Evolutionary conservation across 2,329 filamentous ascomycete genomes (phyloP).

Genomic region (Phaeosphaeriaceae sp.): DNA sequence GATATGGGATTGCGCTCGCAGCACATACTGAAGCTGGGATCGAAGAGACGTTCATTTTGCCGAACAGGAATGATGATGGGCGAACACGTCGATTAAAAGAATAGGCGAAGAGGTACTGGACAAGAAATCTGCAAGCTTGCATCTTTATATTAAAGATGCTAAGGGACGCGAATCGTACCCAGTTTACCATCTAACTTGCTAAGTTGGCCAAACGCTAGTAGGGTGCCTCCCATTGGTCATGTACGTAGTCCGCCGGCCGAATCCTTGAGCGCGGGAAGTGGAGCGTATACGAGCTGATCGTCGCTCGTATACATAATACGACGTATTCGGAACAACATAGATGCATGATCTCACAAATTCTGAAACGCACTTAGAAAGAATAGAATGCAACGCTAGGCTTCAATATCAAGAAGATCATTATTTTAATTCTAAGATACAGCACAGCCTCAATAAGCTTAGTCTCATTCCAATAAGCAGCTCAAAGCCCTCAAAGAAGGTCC

Average conservation of each 20-base stretch:
- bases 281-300: background rate
- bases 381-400: background rate
- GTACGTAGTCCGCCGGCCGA: background rate
- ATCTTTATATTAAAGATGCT: background rate
- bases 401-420: too few species aligned
- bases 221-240: background rate
- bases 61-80: background rate
- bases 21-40: conserved; percentile 5
- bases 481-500: conserved; percentile 1
- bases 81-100: background rate
- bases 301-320: background rate
- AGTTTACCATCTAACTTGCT: background rate
- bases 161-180: background rate
- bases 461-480: background rate
- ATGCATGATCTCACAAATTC: background rate
- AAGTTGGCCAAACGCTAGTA: background rate
- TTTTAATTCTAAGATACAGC: too few species aligned
- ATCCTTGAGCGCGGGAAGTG: background rate
- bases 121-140: background rate
- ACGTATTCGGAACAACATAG: background rate
- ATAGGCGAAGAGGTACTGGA: too few species aligned
- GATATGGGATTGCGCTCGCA: conserved; percentile 8
- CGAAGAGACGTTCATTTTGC: background rate
- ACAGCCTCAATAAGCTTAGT: too few species aligned
- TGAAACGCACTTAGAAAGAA: background rate